phyloP scores from a whole-genome alignment of 2,329 filamentous ascomycete genomes.

The Cladosporium austrohemisphaericum region DNA sequence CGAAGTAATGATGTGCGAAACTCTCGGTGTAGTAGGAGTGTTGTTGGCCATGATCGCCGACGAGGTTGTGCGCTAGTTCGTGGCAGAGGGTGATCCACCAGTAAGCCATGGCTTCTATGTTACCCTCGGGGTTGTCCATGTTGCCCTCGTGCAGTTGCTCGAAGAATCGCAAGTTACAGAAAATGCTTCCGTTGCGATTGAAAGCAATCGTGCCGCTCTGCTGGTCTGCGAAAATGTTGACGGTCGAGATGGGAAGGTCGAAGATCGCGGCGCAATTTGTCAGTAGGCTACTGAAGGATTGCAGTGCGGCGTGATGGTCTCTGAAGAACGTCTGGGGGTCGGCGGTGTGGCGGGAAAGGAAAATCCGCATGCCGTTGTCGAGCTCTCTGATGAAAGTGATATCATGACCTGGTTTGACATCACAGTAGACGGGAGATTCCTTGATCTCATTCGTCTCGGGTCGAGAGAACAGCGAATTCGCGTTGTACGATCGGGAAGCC shows the following conservation, averaged over 20 bases:
- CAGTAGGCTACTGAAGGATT: conserved; percentile 66
- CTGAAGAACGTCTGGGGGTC: conserved; percentile 57
- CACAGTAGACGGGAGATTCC: conserved; percentile 79
- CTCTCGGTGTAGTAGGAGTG: conserved; percentile 85
- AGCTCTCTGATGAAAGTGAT: conserved; percentile 67
- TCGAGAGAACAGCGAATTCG: conserved; percentile 66
- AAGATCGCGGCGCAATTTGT: conserved; percentile 70
- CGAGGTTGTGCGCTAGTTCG: conserved; percentile 91
- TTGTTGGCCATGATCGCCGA: conserved; percentile 69
- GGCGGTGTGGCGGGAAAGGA: conserved; percentile 56
- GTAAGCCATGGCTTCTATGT: conserved; percentile 69
- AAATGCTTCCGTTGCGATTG: conserved; percentile 80
- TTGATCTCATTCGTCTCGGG: conserved; percentile 70
- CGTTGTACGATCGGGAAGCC: conserved; percentile 72
- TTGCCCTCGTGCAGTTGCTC: conserved; percentile 64
- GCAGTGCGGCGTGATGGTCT: conserved; percentile 59
- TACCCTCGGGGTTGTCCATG: conserved; percentile 47
- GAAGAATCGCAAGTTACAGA: conserved; percentile 91
- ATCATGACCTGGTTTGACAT: conserved; percentile 69
- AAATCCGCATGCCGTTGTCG: conserved; percentile 69
- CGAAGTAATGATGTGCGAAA: conserved; percentile 74
- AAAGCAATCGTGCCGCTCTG: conserved; percentile 82
- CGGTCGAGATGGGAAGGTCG: conserved; percentile 59
- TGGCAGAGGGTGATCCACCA: conserved; percentile 97
- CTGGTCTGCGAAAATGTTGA: conserved; percentile 87